A percentile compares a stretch with the other conserved stretches of the same genome.
Evolutionary conservation across 2,329 filamentous ascomycete species (phyloP).

Genomic region (Helotiales sp.): DNA sequence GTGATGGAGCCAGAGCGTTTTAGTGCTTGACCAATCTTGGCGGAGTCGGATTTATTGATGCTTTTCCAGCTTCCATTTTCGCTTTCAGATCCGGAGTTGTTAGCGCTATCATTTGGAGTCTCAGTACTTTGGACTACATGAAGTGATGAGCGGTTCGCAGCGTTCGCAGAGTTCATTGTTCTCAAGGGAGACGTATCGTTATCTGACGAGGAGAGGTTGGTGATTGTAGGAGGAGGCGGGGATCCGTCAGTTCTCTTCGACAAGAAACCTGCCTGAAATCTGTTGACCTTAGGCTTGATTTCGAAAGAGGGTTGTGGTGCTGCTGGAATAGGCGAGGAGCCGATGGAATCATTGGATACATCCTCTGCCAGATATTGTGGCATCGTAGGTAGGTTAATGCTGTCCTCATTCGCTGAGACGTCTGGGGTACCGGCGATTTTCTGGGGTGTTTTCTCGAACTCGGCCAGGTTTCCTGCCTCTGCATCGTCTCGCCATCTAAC

Average conservation of each 20-base stretch:
- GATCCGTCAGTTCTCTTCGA: slow-evolving; percentile 65
- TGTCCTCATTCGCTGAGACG: slow-evolving; percentile 49
- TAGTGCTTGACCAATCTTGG: slow-evolving; percentile 33
- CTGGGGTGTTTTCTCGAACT: slow-evolving; percentile 89
- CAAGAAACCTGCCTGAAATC: slow-evolving; percentile 88
- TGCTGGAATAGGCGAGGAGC: slow-evolving; percentile 53
- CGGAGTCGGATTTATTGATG: slow-evolving; percentile 30
- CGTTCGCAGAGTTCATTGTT: slow-evolving; percentile 49
- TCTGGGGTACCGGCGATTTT: slow-evolving; percentile 61
- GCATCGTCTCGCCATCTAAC: slow-evolving; percentile 94
- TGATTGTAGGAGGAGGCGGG: slow-evolving; percentile 59
- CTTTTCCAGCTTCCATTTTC: slow-evolving; percentile 32
- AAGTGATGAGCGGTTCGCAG: slow-evolving; percentile 46
- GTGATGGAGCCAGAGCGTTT: slow-evolving; percentile 33
- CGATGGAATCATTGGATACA: slow-evolving; percentile 40
- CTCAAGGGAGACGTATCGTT: slow-evolving; percentile 56
- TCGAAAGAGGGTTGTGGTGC: slow-evolving; percentile 60
- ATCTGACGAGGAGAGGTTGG: slow-evolving; percentile 56
- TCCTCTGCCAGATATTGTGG: slow-evolving; percentile 51
- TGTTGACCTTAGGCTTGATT: slow-evolving; percentile 64
- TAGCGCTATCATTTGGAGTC: slow-evolving; percentile 36
- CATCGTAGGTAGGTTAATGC: slow-evolving; percentile 45
- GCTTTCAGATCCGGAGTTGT: slow-evolving; percentile 37
- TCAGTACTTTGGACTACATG: slow-evolving; percentile 35
- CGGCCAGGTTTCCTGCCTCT: slow-evolving; percentile 80